Base-by-base conservation (phyloP, 495 filamentous ascomycete species). In the Thozetella sp. region DNA sequence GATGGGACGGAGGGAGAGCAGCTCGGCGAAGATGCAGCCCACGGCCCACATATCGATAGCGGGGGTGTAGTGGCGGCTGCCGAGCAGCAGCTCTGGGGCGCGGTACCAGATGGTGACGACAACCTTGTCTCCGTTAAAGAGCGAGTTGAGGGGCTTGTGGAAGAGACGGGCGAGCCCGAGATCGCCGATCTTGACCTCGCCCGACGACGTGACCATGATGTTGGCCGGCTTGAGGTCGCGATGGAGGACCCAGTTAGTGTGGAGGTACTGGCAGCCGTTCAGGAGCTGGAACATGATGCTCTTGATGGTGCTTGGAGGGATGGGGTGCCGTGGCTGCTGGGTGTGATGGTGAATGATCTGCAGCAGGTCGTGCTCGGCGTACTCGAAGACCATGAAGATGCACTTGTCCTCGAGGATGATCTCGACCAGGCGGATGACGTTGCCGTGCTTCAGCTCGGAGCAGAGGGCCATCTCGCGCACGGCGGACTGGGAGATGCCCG, bases 311-410 rank as follows among this genome's bases (percentile, higher is more conserved):
- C 83, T 73, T 4, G 95, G 91, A 0, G 93, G 93, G 61, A 99
- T 98, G 25, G 91, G 87, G 63, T 91, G 88, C 50, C 95, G 84
- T 13, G 90, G 87, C 15, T 91, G 90, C 59, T 96, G 91, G 1
- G 92, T 94, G 76, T 99, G 95, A 67, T 97, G 93, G 69, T 99
- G 95, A 65, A 99, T 97, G 61, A 99, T 98, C 73, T 98, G 96
- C 9, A 99, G 82, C 45, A 99, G 80, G 71, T 99, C 95, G 74
- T 93, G 95, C 74, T 99, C 95, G 63, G 93, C 94, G 69, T 97
- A 99, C 74, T 98, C 95, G 68, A 99, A 99, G 20, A 99, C 93
- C 92, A 99, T 99, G 75, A 93, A 98, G 68, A 99, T 99, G 78
- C 93, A 97, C 76, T 97, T 98, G 74, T 96, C 93, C 75, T 99